These are phyloP conservation scores for Coemansia sp. DNA, from an alignment of 192 early-diverging fungal genomes.

Conservation along the genomic window DNA sequence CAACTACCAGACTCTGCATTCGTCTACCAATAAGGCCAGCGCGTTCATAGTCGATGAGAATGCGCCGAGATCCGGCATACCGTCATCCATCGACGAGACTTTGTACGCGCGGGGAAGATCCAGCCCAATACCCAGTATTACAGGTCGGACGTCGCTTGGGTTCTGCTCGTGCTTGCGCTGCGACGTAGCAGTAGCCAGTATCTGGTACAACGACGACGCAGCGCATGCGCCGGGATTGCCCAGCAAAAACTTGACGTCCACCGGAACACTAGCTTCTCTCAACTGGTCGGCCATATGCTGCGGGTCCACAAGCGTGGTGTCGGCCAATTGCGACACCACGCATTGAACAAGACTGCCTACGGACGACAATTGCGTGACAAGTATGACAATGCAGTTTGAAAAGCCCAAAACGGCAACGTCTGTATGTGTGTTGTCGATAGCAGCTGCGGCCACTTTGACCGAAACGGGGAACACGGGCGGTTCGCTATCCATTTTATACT, in stretches of 20 bases:
- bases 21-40: conserved; percentile 16
- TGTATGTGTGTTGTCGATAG: conserved; percentile 35
- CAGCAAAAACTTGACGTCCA: conserved; percentile 41
- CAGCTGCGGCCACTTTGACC: conserved; percentile 25
- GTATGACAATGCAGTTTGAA: conserved; percentile 40
- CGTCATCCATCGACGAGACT: conserved; percentile 11
- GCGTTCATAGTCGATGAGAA: conserved; percentile 15
- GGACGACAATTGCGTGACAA: conserved; percentile 42
- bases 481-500: conserved; percentile 4
- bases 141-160: conserved; percentile 24
- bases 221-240: conserved; percentile 18
- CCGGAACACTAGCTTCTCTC: conserved; percentile 20
- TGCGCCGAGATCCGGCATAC: conserved; percentile 1
- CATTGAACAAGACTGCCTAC: conserved; percentile 37
- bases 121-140: conserved; percentile 36
- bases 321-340: background rate
- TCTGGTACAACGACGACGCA: conserved; percentile 40
- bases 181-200: conserved; percentile 26
- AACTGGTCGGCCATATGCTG: conserved; percentile 13
- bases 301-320: background rate
- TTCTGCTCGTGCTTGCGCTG: conserved; percentile 29
- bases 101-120: conserved; percentile 29
- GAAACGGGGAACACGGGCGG: conserved; percentile 29
- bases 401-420: conserved; percentile 49
- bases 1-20: conserved; percentile 26